phyloP scores from a whole-genome alignment of 1,139 yeast genomes.

The Suhomyces wounanorum region DNA sequence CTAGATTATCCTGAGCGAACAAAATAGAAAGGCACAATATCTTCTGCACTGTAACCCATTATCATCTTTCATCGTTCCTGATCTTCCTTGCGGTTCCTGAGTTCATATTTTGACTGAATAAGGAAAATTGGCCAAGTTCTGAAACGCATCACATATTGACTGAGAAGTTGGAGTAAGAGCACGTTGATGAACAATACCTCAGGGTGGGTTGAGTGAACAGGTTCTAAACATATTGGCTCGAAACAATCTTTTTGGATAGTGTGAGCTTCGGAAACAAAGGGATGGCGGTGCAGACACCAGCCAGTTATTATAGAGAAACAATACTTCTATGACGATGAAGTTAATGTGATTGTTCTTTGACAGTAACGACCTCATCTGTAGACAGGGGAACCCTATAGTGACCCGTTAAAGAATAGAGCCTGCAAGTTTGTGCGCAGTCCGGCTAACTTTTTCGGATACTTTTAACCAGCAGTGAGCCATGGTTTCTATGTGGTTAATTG shows the following conservation, averaged over 20 bases:
- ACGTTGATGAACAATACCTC: not conserved
- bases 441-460: not conserved
- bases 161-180: not conserved
- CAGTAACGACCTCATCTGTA: not conserved
- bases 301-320: not conserved
- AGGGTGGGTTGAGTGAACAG: not conserved
- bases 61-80: not conserved
- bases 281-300: not conserved
- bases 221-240: not conserved
- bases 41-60: not conserved
- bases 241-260: not conserved
- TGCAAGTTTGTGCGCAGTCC: not conserved
- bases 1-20: not conserved
- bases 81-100: not conserved
- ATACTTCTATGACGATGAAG: not conserved
- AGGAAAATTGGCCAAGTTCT: not conserved
- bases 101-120: not conserved
- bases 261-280: not conserved
- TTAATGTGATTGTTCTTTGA: not conserved
- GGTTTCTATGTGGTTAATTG: too few relatives aligned
- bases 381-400: not conserved
- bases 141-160: not conserved
- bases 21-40: not conserved
- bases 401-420: not conserved
- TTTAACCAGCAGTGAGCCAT: not conserved